A percentile compares a stretch with the other conserved stretches of the same genome.
Evolutionary conservation across 2,329 filamentous ascomycete species (phyloP).

Genomic region (Chaetomium globosum): DNA sequence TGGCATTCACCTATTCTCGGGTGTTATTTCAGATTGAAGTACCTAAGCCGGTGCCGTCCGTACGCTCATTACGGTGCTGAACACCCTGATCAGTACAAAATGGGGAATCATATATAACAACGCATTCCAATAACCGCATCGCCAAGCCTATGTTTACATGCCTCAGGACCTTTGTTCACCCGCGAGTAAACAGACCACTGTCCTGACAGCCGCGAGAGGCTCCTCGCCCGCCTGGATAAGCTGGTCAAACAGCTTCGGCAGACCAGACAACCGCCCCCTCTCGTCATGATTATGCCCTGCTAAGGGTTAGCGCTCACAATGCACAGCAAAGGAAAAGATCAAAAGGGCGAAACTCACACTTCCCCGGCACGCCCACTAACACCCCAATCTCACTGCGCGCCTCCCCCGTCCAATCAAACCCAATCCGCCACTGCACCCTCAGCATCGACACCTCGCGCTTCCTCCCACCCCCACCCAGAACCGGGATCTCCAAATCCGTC

Average conservation of each 20-base stretch:
- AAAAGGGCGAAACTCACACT: constrained; percentile 57
- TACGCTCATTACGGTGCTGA: not conserved
- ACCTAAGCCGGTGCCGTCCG: not conserved
- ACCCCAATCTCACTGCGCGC: constrained; percentile 61
- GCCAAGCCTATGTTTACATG: not conserved
- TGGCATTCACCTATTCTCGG: not conserved
- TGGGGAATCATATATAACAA: not conserved
- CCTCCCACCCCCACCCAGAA: constrained; percentile 39
- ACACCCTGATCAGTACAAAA: not conserved
- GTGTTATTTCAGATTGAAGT: not conserved
- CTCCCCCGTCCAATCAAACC: constrained; percentile 74
- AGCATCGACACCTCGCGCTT: constrained; percentile 38
- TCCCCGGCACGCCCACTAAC: constrained; percentile 59
- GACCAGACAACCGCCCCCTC: constrained; percentile 56
- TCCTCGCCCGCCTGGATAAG: constrained; percentile 59
- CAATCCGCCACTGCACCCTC: constrained; percentile 63
- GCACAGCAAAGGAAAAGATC: not conserved
- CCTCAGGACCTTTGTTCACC: constrained; percentile 43
- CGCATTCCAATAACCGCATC: not conserved
- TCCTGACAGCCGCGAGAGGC: constrained; percentile 59
- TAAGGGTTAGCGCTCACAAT: constrained; percentile 22
- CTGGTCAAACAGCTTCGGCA: constrained; percentile 63
- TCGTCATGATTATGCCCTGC: constrained; percentile 64
- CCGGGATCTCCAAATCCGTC: constrained; percentile 53
- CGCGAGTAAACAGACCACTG: constrained; percentile 61